A percentile compares a stretch with the other conserved stretches of the same genome.
phyloP scores from a whole-genome alignment of 208 protist species.

The Trypanosoma melophagium region DNA sequence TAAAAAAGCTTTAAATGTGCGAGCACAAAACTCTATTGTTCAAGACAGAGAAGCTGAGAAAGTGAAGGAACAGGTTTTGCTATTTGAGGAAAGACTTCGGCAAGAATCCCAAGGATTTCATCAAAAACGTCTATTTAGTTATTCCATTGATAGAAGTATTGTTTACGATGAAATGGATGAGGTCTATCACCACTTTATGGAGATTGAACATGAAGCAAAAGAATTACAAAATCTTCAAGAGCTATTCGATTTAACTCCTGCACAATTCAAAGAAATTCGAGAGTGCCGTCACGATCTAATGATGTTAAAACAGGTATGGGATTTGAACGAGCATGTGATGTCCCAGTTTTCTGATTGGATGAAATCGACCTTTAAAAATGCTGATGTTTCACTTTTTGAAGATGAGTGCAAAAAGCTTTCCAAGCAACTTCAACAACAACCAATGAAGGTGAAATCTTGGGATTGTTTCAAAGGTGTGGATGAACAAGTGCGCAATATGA shows the following conservation, averaged over 20 bases:
- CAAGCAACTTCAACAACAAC: slow-evolving; percentile 91
- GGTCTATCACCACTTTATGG: slow-evolving; percentile 77
- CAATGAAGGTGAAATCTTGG: slow-evolving; percentile 94
- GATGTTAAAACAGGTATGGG: slow-evolving; percentile 93
- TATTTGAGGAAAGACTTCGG: slow-evolving; percentile 78
- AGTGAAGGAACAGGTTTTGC: slow-evolving; percentile 85
- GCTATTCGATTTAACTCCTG: slow-evolving; percentile 93
- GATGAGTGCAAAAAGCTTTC: slow-evolving; percentile 94
- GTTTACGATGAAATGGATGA: slow-evolving; percentile 89
- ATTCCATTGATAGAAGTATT: slow-evolving; percentile 57
- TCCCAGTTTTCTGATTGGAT: slow-evolving; percentile 94
- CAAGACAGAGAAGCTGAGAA: slow-evolving; percentile 92
- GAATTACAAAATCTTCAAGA: slow-evolving; percentile 92
- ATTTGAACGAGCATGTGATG: slow-evolving; percentile 91
- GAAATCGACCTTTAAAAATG: slow-evolving; percentile 92
- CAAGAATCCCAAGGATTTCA: slow-evolving; percentile 81
- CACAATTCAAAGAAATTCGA: slow-evolving; percentile 92
- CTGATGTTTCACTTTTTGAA: slow-evolving; percentile 90
- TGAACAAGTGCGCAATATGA: slow-evolving; percentile 94
- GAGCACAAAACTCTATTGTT: slow-evolving; percentile 90
- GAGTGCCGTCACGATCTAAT: slow-evolving; percentile 91
- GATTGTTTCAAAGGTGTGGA: slow-evolving; percentile 93
- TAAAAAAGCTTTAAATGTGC: slow-evolving; percentile 93
- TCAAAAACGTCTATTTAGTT: slow-evolving; percentile 85
- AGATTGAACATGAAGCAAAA: slow-evolving; percentile 86